A percentile compares a stretch with the other conserved stretches of the same genome.
These are phyloP conservation scores for Thermothielavioides terrestris DNA, from an alignment of 495 filamentous ascomycete genomes.

Conservation along the genomic window DNA sequence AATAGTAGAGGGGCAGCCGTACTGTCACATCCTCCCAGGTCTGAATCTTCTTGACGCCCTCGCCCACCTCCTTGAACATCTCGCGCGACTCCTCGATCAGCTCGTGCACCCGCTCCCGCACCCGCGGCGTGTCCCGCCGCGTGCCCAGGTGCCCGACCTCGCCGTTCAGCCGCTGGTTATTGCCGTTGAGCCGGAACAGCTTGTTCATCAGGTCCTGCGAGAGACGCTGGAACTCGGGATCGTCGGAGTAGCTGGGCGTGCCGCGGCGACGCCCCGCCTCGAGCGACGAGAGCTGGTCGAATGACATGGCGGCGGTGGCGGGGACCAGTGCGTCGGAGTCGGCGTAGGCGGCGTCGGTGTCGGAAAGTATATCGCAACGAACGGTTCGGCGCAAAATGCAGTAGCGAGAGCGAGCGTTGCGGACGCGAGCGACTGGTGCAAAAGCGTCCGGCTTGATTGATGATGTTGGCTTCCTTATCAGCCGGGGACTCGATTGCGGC, in stretches of 20 bases:
- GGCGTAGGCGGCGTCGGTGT: too few species aligned
- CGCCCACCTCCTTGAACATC: constrained; percentile 87
- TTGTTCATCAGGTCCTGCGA: constrained; percentile 74
- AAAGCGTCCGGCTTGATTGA: not conserved
- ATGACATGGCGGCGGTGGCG: constrained; percentile 58
- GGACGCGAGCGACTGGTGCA: not conserved
- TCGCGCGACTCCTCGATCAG: constrained; percentile 74
- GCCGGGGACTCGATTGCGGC: too few species aligned
- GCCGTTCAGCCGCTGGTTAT: constrained; percentile 68
- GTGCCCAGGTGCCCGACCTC: constrained; percentile 83
- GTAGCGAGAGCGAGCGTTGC: too few species aligned
- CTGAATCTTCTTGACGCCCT: constrained; percentile 85
- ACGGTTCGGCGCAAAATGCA: not conserved
- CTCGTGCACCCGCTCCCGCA: constrained; percentile 81
- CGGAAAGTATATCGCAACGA: not conserved
- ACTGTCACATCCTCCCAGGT: constrained; percentile 89
- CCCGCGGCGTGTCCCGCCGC: constrained; percentile 78
- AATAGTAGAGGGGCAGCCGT: constrained; percentile 24
- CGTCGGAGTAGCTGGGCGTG: constrained; percentile 68
- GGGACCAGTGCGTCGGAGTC: too few species aligned
- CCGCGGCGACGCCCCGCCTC: constrained; percentile 52
- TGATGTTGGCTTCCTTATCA: not conserved
- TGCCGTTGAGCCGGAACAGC: constrained; percentile 78
- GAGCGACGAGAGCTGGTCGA: constrained; percentile 72
- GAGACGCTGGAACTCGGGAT: constrained; percentile 81